Evolutionary conservation across 805 yeast genomes (phyloP).

Genomic region (Kluyveromyces wickerhamii): DNA sequence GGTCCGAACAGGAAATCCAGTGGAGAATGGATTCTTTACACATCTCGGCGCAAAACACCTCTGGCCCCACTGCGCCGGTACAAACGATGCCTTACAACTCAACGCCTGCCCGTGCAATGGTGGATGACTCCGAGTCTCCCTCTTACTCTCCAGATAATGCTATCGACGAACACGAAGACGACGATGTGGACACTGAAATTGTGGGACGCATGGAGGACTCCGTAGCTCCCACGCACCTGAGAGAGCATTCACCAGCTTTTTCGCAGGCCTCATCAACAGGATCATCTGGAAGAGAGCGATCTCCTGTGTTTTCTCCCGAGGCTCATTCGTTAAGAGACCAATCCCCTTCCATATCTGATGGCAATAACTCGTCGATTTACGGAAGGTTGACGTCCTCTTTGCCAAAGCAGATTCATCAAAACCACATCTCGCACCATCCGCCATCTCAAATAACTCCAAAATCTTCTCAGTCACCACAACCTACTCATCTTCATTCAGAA

Average conservation of each 20-base stretch:
- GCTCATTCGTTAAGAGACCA: constrained; percentile 7
- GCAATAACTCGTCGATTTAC: constrained; percentile 3
- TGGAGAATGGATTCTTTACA: constrained; percentile 44
- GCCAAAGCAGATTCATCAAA: constrained; percentile 3
- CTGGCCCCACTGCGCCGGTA: background rate
- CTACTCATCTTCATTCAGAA: constrained; percentile 6
- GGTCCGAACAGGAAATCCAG: constrained; percentile 69
- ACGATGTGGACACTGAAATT: constrained; percentile 14
- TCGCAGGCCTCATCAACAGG: constrained; percentile 8
- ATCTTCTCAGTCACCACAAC: constrained; percentile 2
- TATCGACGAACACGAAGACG: constrained; percentile 14
- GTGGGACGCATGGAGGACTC: constrained; percentile 7
- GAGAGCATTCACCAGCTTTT: constrained; percentile 8
- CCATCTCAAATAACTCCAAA: constrained; percentile 1
- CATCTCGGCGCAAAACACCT: background rate
- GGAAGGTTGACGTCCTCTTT: constrained; percentile 1
- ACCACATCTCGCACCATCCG: background rate
- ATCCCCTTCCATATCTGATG: constrained; percentile 9
- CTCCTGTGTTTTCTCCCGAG: constrained; percentile 11
- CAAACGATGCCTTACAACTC: background rate
- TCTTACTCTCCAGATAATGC: constrained; percentile 16
- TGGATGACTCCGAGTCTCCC: constrained; percentile 1
- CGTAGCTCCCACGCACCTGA: background rate
- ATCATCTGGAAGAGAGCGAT: constrained; percentile 9
- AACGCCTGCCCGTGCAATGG: background rate